Evolutionary conservation across 352 stramenopile species (phyloP).

Genomic region (Phytophthora cactorum): DNA sequence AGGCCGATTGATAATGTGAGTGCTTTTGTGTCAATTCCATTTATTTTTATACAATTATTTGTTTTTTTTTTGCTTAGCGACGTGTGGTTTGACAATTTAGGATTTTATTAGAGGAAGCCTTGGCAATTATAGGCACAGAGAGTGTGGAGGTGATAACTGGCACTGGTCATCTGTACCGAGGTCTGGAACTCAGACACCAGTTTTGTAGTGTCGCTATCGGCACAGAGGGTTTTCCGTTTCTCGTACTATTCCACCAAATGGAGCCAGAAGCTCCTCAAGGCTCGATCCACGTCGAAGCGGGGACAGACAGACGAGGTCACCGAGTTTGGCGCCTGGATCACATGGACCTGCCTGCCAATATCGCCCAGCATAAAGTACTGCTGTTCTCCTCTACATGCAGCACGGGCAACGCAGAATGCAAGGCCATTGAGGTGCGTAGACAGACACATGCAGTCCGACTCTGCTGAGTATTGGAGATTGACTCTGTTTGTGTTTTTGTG

Average conservation of each 20-base stretch:
- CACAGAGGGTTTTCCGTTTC: constrained; percentile 48
- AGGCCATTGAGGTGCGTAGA: constrained; percentile 45
- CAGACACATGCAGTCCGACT: too few species aligned
- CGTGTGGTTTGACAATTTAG: too few species aligned
- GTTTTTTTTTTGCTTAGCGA: too few species aligned
- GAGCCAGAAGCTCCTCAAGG: constrained; percentile 44
- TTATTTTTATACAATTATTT: neutral
- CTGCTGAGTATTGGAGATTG: neutral
- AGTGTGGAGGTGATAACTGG: constrained; percentile 42
- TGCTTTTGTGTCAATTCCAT: too few species aligned
- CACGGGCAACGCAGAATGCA: constrained; percentile 33
- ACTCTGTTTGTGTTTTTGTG: constrained; percentile 9
- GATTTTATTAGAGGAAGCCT: constrained; percentile 64
- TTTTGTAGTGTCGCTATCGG: constrained; percentile 54
- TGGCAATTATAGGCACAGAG: constrained; percentile 40
- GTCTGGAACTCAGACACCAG: constrained; percentile 24
- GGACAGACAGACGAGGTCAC: constrained; percentile 12
- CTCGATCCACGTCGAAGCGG: constrained; percentile 35
- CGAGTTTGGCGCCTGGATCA: constrained; percentile 32
- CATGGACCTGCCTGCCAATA: constrained; percentile 43
- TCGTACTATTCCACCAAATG: constrained; percentile 60
- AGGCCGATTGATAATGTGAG: constrained; percentile 56
- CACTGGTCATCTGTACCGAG: constrained; percentile 39
- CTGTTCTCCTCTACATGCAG: constrained; percentile 46
- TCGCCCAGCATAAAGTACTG: constrained; percentile 41